Evolutionary conservation across 305 asterid species (phyloP), one percentile per base, ranked within the genome.

Genomic region (Lippia alba): DNA sequence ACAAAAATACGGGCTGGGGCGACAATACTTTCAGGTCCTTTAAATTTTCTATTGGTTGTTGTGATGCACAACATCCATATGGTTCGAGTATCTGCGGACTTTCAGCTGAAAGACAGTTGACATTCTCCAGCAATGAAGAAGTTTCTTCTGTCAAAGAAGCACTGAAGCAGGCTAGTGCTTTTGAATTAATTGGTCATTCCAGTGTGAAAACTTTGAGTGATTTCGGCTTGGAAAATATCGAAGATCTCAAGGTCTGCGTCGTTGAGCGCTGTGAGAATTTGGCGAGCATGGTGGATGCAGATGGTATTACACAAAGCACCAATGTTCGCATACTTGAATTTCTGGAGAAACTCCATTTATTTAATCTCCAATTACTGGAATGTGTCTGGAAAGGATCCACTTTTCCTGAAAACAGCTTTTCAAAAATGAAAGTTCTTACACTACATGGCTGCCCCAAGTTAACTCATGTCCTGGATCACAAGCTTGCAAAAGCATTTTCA

Each of bases 191-290:
- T 12, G 73, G 67, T 1, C 61, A 74, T 41, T 14, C 16, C 1
- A 1, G 6, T 74, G 81, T 32, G 76, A 69, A 15, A 85, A 84
- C 81, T 80, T 86, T 72, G 87, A 86, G 56, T 14, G 74, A 61
- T 4, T 55, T 74, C 32, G 53, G 15, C 67, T 56, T 68, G 30
- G 60, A 45, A 61, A 68, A 68, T 55, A 7, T 9, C 0, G 71
- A 70, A 44, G 8, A 74, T 2, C 32, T 74, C 12, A 54, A 68
- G 56, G 61, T 45, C 19, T 62, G 70, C 30, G 32, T 74, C 0
- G 57, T 68, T 18, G 55, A 19, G 14, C 7, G 24, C 1, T 74
- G 74, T 45, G 14, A 2, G 3, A 61, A 19, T 3, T 44, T 74
- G 51, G 11, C 0, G 8, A 39, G n/a, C 10, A 11, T 66, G 11